Evolutionary conservation across 306 rosid species (phyloP), one percentile per base, ranked within the genome.

Genomic region (Malus domestica): DNA sequence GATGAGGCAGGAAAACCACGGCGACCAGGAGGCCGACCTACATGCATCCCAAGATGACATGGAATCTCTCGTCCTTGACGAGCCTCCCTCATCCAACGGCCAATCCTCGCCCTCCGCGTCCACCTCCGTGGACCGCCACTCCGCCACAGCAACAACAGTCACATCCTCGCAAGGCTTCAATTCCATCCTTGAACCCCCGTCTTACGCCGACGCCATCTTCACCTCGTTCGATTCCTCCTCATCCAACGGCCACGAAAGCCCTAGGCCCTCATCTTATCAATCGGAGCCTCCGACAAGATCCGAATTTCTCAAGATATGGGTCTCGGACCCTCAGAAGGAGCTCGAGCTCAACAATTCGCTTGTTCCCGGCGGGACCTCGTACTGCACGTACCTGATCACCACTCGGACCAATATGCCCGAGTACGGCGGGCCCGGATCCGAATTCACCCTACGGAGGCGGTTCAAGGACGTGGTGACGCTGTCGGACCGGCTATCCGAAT

Each of bases 391-490:
- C 83, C 40, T 82, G 76, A 82, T 85, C 73, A 80, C 82, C 14
- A 85, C 86, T 55, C 81, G 76, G 46, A 82, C 84, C 35, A 79
- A 79, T n/a, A 6, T 82, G 14, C 66, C 76, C 7, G 86, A 82
- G 60, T 85, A 72, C 76, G 89, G 86, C 8, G 84, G 86, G 6
- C 76, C 71, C 8, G 80, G 84, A 73, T 79, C 86, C 55, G 89
- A 85, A 33, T 82, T 85, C 74, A 54, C 78, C 6, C 79, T 85
- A 29, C 80, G 89, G 74, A 68, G 86, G 84, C 82, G 89, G 62
- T 85, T 85, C 80, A 82, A 75, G 78, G 89, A 85, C 74, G 86
- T 85, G 62, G 89, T 85, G 58, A 79, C 89, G 72, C 38, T 85
- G 58, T 74, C 89, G 52, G 89, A 82, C 55, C 81, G 89, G 38